Conservation (phyloP, 805 yeast genomes). For the Pichia cephalocereana region DNA sequence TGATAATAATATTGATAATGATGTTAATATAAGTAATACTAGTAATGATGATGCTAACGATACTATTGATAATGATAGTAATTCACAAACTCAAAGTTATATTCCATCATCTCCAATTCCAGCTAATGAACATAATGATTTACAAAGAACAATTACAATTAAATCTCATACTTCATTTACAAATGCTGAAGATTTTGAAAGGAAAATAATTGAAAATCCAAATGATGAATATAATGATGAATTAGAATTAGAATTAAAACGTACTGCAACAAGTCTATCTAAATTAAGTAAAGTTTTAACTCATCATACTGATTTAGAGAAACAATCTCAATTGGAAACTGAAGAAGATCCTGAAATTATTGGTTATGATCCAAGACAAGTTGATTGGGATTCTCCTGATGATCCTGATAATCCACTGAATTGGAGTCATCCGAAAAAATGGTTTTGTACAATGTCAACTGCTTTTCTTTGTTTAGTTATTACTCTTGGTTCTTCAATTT, state of each 20-base stretch:
- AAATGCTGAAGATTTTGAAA: conserved; percentile 1
- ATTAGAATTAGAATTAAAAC: conserved; percentile 15
- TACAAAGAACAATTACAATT: conserved; percentile 2
- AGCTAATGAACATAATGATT: not conserved
- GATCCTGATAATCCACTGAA: conserved; percentile 61
- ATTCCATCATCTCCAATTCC: not conserved
- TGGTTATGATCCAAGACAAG: conserved; percentile 29
- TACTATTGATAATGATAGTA: not conserved
- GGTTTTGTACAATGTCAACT: conserved; percentile 57
- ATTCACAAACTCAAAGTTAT: not conserved
- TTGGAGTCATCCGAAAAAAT: conserved; percentile 56
- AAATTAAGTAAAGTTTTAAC: conserved; percentile 13
- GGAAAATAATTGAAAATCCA: not conserved
- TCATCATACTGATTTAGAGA: conserved; percentile 6
- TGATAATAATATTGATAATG: no score
- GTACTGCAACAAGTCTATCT: conserved; percentile 15
- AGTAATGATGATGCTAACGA: not conserved
- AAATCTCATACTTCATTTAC: not conserved
- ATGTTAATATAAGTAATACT: no score
- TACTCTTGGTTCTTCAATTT: conserved; percentile 68
- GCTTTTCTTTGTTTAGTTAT: conserved; percentile 60
- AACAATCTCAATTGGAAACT: conserved; percentile 15
- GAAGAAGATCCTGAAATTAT: conserved; percentile 17
- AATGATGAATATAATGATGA: conserved; percentile 16
- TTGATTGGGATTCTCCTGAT: conserved; percentile 51